Evolutionary conservation across 2,329 filamentous ascomycete genomes (phyloP), one percentile per base, ranked within the genome.

Genomic region (Bipolaris gigantea): DNA sequence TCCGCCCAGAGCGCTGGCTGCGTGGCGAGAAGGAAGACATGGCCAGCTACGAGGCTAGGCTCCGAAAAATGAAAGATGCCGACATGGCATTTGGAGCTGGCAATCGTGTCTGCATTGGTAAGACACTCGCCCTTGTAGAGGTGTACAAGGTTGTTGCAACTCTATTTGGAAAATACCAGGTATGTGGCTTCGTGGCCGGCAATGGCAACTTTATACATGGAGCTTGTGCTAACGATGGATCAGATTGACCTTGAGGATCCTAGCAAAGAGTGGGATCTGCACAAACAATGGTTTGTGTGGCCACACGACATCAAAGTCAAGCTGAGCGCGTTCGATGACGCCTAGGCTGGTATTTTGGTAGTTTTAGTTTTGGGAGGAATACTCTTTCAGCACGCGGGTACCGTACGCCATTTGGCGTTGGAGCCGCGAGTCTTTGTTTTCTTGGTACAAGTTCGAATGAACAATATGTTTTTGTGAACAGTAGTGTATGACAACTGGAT

Each of bases 61-160:
- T 65, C 13, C 65, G 55, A 53, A 48, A 35, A 43, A 73, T 73
- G 71, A 77, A 59, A 77, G 64, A 66, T 11, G 64, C 64, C 2
- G 67, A 72, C 43, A 49, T 73, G 56, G 48, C 63, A 10, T 74
- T 72, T 51, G 71, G 70, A 5, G 56, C 56, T 4, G 70, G 71
- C 4, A 70, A 66, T 27, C 57, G 70, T 5, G 57, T 62, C 5
- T 74, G 71, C 55, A 46, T 73, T 15, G 71, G 70, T 1, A 54
- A 61, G 6, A 60, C 65, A 27, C 42, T 73, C 27, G 71, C 69
- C 32, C 39, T 65, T 35, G 60, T 71, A 5, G 68, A 74, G 56
- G 41, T 72, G 47, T 65, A 63, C 39, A 86, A 86, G 74, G 76
- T 85, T 33, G 70, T 83, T 33, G 51, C 51, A 18, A 54, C 51